These are phyloP conservation scores for Aspergillus vadensis DNA, from an alignment of 2,329 filamentous ascomycete genomes.

Conservation along the genomic window DNA sequence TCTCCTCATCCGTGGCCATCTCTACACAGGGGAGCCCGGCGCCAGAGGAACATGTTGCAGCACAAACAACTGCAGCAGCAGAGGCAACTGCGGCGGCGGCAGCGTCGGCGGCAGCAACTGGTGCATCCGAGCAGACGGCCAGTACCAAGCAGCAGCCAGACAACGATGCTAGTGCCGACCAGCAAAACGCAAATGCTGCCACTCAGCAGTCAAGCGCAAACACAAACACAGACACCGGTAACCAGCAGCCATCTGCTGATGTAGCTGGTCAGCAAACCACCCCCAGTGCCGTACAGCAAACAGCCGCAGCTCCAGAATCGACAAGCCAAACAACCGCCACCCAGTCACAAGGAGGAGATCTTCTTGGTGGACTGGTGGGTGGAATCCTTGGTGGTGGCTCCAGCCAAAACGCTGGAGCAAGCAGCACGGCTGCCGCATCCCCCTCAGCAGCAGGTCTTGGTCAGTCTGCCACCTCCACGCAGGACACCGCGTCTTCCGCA, in stretches of 20 bases:
- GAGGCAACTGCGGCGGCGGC: conserved; percentile 15
- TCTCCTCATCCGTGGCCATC: conserved; percentile 19
- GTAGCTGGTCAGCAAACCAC: conserved; percentile 4
- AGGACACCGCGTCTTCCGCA: not conserved
- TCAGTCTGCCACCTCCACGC: not conserved
- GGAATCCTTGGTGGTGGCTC: conserved; percentile 5
- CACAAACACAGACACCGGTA: not conserved
- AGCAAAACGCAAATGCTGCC: not conserved
- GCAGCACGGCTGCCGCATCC: conserved; percentile 4
- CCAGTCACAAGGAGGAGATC: conserved; percentile 6
- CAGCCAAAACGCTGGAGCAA: not conserved
- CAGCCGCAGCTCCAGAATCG: conserved; percentile 6
- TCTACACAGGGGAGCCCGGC: conserved; percentile 15
- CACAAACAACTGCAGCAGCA: conserved; percentile 12
- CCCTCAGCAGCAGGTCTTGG: not conserved
- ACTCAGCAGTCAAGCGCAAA: conserved; percentile 9
- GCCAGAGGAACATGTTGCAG: conserved; percentile 18
- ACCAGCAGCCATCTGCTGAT: conserved; percentile 3
- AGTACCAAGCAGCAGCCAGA: conserved; percentile 11
- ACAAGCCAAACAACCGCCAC: conserved; percentile 2
- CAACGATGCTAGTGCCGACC: conserved; percentile 4
- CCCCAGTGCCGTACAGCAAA: conserved; percentile 3
- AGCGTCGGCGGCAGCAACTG: conserved; percentile 6
- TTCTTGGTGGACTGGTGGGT: conserved; percentile 4
- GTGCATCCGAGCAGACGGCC: conserved; percentile 5